Conservation (phyloP, 495 filamentous ascomycete species). For the Eremomyces bilateralis region DNA sequence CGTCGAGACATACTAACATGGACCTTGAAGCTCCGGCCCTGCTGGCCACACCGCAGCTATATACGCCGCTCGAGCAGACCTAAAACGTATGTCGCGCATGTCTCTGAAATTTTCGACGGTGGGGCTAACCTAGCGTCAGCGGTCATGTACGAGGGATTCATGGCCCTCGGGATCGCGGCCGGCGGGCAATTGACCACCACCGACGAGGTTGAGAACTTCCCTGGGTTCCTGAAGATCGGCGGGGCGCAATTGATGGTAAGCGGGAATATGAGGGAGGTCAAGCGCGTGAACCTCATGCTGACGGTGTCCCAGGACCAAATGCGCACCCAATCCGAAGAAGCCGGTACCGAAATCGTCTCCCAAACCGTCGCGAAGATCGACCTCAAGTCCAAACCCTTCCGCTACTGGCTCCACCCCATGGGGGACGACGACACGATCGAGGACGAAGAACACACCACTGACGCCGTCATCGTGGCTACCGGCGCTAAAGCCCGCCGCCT, state of each 20-base stretch:
- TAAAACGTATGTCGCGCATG: slow-evolving; percentile 32
- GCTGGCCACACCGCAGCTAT: slow-evolving; percentile 93
- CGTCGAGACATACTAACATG: slow-evolving; percentile 11
- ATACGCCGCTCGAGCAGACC: slow-evolving; percentile 83
- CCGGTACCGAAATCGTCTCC: slow-evolving; percentile 75
- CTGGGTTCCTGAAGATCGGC: slow-evolving; percentile 76
- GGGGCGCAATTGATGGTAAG: slow-evolving; percentile 64
- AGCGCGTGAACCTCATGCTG: background rate
- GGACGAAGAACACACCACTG: slow-evolving; percentile 49
- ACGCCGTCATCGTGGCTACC: slow-evolving; percentile 83
- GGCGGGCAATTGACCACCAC: slow-evolving; percentile 95
- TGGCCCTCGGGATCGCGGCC: slow-evolving; percentile 88
- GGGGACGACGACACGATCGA: slow-evolving; percentile 32
- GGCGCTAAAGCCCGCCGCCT: slow-evolving; percentile 77
- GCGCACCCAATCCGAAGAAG: slow-evolving; percentile 74
- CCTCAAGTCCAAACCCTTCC: slow-evolving; percentile 67
- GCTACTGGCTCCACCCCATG: slow-evolving; percentile 64
- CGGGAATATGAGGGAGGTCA: background rate
- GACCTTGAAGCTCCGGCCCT: slow-evolving; percentile 70
- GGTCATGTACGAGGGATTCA: slow-evolving; percentile 90
- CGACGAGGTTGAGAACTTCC: slow-evolving; percentile 95
- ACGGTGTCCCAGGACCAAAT: slow-evolving; percentile 43
- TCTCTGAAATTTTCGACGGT: slow-evolving; percentile 2
- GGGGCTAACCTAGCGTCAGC: slow-evolving; percentile 23
- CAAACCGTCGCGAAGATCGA: slow-evolving; percentile 86